Percentiles rank a stretch among this genome's conserved stretches.
phyloP scores from a whole-genome alignment of 1,139 yeast genomes.

The Saccharomyces hybrid region DNA sequence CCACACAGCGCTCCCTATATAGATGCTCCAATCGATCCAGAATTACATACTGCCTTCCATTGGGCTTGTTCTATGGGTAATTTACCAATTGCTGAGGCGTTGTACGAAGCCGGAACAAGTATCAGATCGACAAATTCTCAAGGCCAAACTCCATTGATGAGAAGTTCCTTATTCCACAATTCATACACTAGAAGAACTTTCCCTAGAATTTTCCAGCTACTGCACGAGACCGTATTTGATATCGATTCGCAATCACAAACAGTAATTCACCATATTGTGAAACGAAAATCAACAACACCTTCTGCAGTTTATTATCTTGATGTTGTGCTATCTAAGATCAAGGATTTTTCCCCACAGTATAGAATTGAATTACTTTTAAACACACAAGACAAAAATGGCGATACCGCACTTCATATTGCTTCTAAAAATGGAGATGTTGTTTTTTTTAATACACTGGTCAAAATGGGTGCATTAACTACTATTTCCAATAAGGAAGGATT shows the following conservation, averaged over 20 bases:
- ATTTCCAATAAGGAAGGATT: conserved; percentile 64
- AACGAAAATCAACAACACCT: conserved; percentile 54
- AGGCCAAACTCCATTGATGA: conserved; percentile 82
- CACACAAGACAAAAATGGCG: conserved; percentile 75
- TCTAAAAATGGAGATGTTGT: conserved; percentile 68
- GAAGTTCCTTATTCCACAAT: conserved; percentile 78
- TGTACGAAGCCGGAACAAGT: conserved; percentile 68
- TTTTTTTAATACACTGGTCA: conserved; percentile 63
- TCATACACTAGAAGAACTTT: conserved; percentile 78
- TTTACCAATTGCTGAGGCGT: conserved; percentile 60
- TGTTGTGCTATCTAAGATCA: conserved; percentile 59
- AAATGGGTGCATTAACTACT: conserved; percentile 66
- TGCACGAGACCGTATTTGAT: conserved; percentile 56
- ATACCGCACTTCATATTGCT: conserved; percentile 81
- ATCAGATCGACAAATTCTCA: conserved; percentile 63
- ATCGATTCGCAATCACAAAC: conserved; percentile 64
- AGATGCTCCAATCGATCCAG: conserved; percentile 68
- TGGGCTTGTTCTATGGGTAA: conserved; percentile 97
- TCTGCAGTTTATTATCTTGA: conserved; percentile 81
- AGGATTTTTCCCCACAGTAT: conserved; percentile 50
- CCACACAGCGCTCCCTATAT: conserved; percentile 31
- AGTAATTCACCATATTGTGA: conserved; percentile 76
- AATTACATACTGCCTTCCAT: conserved; percentile 91
- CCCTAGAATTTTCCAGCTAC: conserved; percentile 61
- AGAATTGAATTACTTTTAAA: conserved; percentile 52